A percentile compares a stretch with the other conserved stretches of the same genome.
phyloP scores from a whole-genome alignment of 108 stramenopile genomes.

The Nitzschia sp. region DNA sequence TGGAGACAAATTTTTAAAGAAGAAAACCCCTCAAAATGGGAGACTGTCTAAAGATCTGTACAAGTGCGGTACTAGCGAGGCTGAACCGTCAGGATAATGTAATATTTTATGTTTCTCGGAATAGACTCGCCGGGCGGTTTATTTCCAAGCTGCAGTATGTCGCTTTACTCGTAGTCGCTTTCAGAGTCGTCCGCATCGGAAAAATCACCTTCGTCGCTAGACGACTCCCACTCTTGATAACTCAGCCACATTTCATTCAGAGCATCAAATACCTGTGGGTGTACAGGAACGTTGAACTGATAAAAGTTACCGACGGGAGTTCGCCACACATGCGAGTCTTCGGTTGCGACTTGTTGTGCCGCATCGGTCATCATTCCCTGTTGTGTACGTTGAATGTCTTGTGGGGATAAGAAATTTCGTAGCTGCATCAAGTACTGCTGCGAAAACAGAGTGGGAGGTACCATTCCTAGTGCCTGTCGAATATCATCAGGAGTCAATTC shows the following conservation, averaged over 20 bases:
- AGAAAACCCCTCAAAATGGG: too few relatives aligned
- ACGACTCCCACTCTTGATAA: slow-evolving; percentile 9
- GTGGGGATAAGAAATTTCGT: slow-evolving; percentile 19
- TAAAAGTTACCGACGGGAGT: slow-evolving; percentile 31
- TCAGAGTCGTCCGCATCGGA: slow-evolving; percentile 16
- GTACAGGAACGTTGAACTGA: slow-evolving; percentile 30
- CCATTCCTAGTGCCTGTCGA: slow-evolving; percentile 34
- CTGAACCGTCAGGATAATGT: neutral
- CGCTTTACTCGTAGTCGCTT: neutral
- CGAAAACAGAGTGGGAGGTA: slow-evolving; percentile 53
- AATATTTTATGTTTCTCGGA: neutral
- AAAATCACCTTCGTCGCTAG: neutral
- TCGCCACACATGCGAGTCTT: slow-evolving; percentile 13
- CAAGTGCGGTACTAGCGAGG: too few relatives aligned
- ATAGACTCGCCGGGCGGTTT: too few relatives aligned
- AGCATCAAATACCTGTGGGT: slow-evolving; percentile 22
- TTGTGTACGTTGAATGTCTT: slow-evolving; percentile 1
- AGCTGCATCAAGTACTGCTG: slow-evolving; percentile 37
- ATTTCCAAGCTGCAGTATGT: too few relatives aligned
- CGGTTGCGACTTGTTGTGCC: neutral
- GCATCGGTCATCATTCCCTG: neutral
- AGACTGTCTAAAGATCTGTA: too few relatives aligned
- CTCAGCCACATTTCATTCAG: slow-evolving; percentile 19
- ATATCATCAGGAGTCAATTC: slow-evolving; percentile 57
- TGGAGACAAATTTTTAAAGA: slow-evolving; percentile 25